Percentiles rank a stretch among this genome's conserved stretches.
Conservation (phyloP, 305 asterid species). For the Fraxinus xanthoxyloides region DNA sequence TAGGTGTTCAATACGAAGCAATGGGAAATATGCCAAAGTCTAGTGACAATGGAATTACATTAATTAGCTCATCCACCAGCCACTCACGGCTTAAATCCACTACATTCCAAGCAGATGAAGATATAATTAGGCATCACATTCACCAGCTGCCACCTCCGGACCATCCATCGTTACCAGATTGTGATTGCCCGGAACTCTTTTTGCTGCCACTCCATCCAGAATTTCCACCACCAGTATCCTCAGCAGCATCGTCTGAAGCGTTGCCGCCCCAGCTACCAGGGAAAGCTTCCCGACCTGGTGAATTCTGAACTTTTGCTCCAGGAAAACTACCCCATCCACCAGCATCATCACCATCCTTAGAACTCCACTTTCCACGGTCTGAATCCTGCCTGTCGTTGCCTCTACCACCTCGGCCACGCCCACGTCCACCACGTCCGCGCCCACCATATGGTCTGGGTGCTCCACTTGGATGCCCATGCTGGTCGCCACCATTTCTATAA, state of each 20-base stretch:
- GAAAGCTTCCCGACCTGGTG: slow-evolving; percentile 48
- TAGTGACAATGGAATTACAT: not conserved
- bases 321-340: slow-evolving; percentile 58
- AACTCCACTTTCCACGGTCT: slow-evolving; percentile 60
- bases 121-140: not conserved
- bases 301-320: slow-evolving; percentile 45
- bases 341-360: slow-evolving; percentile 51
- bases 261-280: slow-evolving; percentile 41
- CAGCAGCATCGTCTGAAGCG: slow-evolving; percentile 22
- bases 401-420: slow-evolving; percentile 55
- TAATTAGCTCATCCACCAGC: slow-evolving; percentile 20
- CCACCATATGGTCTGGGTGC: slow-evolving; percentile 64
- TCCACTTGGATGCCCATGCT: slow-evolving; percentile 65
- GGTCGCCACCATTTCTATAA: slow-evolving; percentile 50
- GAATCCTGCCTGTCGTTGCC: slow-evolving; percentile 49
- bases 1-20: not conserved
- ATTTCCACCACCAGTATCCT: slow-evolving; percentile 30
- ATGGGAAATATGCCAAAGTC: not conserved
- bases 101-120: not conserved
- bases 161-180: slow-evolving; percentile 35
- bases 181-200: slow-evolving; percentile 27
- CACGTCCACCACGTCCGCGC: slow-evolving; percentile 54
- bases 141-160: slow-evolving; percentile 3
- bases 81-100: not conserved
- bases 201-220: slow-evolving; percentile 53